Conservation (phyloP, 1,139 yeast species). For the Wickerhamomyces sp. region DNA sequence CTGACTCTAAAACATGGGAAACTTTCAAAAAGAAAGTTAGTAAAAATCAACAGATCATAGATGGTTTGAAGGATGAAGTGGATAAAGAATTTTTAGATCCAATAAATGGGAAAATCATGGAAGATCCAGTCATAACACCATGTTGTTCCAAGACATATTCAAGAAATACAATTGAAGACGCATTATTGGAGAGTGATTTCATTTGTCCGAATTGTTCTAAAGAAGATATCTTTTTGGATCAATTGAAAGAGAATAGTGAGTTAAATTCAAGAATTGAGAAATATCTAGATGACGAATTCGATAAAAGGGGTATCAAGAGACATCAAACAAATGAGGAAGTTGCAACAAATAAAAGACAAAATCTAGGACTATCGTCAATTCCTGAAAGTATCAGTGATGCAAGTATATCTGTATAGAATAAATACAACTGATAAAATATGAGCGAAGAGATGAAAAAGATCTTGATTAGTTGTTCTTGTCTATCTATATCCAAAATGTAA, state of each 20-base stretch:
- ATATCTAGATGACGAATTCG: conserved; percentile 36
- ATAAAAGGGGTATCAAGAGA: conserved; percentile 23
- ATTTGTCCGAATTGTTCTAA: conserved; percentile 83
- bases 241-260: conserved; percentile 56
- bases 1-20: conserved; percentile 92
- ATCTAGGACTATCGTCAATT: conserved; percentile 4
- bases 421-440: too few species aligned
- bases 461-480: too few species aligned
- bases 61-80: conserved; percentile 34
- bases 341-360: conserved; percentile 14
- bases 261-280: conserved; percentile 49
- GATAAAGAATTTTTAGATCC: conserved; percentile 62
- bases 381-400: not conserved
- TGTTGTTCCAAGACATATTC: conserved; percentile 67
- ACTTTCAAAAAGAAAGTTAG: conserved; percentile 68
- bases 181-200: conserved; percentile 77
- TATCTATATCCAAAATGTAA: not conserved
- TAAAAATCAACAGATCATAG: conserved; percentile 41
- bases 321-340: conserved; percentile 8
- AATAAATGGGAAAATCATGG: conserved; percentile 54
- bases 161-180: conserved; percentile 61
- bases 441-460: too few species aligned
- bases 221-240: conserved; percentile 72
- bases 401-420: too few species aligned
- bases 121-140: conserved; percentile 79